phyloP scores from a whole-genome alignment of 495 filamentous ascomycete genomes.

The Antarctomyces pellizariae region DNA sequence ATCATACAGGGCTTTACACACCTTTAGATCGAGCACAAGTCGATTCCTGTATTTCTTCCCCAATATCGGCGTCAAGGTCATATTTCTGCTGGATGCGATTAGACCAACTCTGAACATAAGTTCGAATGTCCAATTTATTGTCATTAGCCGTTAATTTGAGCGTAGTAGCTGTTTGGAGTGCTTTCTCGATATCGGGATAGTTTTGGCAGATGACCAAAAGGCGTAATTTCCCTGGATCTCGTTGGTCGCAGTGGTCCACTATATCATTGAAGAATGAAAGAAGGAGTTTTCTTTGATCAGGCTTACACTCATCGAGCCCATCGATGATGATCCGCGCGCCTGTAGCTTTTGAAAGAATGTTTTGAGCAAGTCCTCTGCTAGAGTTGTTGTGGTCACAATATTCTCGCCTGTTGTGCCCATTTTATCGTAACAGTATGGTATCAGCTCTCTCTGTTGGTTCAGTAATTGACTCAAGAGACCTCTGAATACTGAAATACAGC shows the following conservation, averaged over 20 bases:
- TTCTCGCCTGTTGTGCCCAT: conserved; percentile 9
- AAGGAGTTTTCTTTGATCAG: conserved; percentile 11
- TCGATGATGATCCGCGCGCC: conserved; percentile 19
- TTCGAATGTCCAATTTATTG: conserved; percentile 13
- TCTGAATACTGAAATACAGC: conserved; percentile 12
- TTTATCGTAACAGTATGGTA: conserved; percentile 15
- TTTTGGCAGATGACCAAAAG: conserved; percentile 20
- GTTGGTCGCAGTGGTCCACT: conserved; percentile 9
- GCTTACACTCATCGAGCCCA: conserved; percentile 21
- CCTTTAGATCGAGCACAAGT: conserved; percentile 10
- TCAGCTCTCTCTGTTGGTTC: conserved; percentile 11
- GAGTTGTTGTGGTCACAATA: conserved; percentile 11
- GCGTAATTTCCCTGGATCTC: conserved; percentile 13
- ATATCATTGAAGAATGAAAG: conserved; percentile 11
- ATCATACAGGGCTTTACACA: conserved; percentile 4
- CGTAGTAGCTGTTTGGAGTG: conserved; percentile 10
- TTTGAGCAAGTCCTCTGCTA: conserved; percentile 13
- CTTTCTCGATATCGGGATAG: conserved; percentile 13
- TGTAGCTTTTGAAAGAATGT: conserved; percentile 10
- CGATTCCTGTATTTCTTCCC: conserved; percentile 4
- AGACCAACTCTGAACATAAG: conserved; percentile 10
- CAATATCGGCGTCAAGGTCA: conserved; percentile 6
- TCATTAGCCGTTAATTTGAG: conserved; percentile 10
- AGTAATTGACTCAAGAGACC: conserved; percentile 18
- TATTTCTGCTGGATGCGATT: conserved; percentile 12